Evolutionary conservation across 2,329 filamentous ascomycete genomes (phyloP), one percentile per base, ranked within the genome.

Genomic region (Pyricularia grisea): DNA sequence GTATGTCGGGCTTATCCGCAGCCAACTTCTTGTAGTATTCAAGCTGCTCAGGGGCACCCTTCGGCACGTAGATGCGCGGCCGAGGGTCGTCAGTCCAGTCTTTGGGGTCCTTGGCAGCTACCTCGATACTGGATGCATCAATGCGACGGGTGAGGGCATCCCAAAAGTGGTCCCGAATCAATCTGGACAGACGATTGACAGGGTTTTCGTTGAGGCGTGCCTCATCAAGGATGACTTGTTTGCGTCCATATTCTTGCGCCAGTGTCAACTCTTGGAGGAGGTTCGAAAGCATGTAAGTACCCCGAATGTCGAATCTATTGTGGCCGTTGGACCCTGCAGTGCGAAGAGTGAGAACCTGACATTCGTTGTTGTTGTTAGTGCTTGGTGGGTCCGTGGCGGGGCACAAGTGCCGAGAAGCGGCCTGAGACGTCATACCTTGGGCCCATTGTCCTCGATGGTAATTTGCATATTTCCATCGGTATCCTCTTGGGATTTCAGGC

Each of bases 251-350:
- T 77, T 96, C 92, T 82, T 97, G 90, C 72, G 95, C 95, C 73
- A 98, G 85, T 1, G 92, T 95, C 73, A 99, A 86, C 80, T 99
- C 95, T 80, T 99, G 95, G 60, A 98, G 85, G 65, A 98, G 87
- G 78, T 98, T 99, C 71, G 94, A 97, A 70, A 99, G 87, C 90
- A 97, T 96, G 79, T 99, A 99, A 36, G 93, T 98, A 75, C 95
- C 95, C 72, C 94, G 91, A 71, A 99, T 88, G 77, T 98, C 94
- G 78, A 94, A 93, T 72, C 89, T 89, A 76, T 94, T 94, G 81
- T 92, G 88, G 61, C 94, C 94, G 73, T 91, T 92, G 50, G 94
- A 97, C 27, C 87, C 90, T 31, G 92, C 91, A 3, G 94, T 97
- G 72, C 93, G 91, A 55, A 98, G 83, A 55, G 91, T 90, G 68